Base-by-base conservation (phyloP, 257 asterid species). In the Schizonepeta tenuifolia region DNA sequence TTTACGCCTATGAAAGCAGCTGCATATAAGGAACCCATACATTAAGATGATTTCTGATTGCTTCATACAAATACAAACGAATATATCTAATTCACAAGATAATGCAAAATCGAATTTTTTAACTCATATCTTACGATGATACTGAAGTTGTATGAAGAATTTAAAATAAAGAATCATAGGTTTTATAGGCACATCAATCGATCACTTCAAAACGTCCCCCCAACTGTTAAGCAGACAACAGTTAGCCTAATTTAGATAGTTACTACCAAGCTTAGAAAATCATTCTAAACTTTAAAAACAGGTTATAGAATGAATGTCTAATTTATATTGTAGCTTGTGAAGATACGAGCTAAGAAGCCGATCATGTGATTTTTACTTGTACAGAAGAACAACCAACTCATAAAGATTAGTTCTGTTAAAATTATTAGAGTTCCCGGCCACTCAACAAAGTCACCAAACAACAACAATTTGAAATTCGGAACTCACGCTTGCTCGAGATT, bases 1-100 rank as follows among this genome's bases (percentile, higher is more conserved):
- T 89, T 91, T 53, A 91, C 95, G 12, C 98, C 98, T 26, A 93
- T 71, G 77, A 93, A 90, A 66, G 93, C 90, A 70, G 66, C 97
- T 90, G 82, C 26, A 62, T 46, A 51, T 46, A 28, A 70, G 14
- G 65, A 60, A 58, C 53, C 11, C 8, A 6, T 6, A 53, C 54
- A 13, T 9, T 43, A 40, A 68, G 81, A 60, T 10, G 40, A 67
- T 10, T 43, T 9, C n/a, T 15, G 44, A 61, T n/a, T 18, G 60
- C 31, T 15, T 43, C 18, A 22, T 21, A 60, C 2, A 0, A 24
- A 10, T 58, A 28, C 18, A 70, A 20, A 28, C 6, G 26, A 41
- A 22, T 15, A 2, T 24, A 21, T 1, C 49, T 2, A 61, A 17
- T 40, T 2, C 3, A 72, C 1, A 54, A 71, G 22, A 20, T 33